phyloP scores from a whole-genome alignment of 495 filamentous ascomycete genomes.

The Penicillium alfredii region DNA sequence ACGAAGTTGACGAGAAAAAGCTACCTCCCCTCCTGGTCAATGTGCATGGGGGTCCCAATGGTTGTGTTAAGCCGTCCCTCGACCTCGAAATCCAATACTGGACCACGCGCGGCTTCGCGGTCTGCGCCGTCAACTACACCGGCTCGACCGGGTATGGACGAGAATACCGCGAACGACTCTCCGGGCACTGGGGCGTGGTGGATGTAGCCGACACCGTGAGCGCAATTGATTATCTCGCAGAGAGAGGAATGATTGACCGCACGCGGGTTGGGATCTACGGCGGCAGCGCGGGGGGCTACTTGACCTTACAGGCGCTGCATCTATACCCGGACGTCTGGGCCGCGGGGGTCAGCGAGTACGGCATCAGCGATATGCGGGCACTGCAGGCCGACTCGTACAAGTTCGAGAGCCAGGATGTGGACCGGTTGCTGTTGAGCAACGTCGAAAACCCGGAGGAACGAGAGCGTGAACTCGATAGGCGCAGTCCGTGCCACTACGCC shows the following conservation, averaged over 20 bases:
- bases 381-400: constrained; percentile 44
- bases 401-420: constrained; percentile 45
- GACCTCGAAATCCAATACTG: constrained; percentile 41
- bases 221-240: constrained; percentile 34
- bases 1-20: constrained; percentile 13
- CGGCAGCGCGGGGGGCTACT: constrained; percentile 45
- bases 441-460: constrained; percentile 26
- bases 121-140: constrained; percentile 43
- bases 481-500: constrained; percentile 41
- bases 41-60: constrained; percentile 46
- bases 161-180: constrained; percentile 39
- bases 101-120: constrained; percentile 47
- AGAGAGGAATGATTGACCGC: constrained; percentile 26
- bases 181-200: constrained; percentile 37
- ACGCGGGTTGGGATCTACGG: constrained; percentile 41
- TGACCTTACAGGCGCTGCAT: constrained; percentile 35
- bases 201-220: constrained; percentile 42
- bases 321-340: constrained; percentile 32
- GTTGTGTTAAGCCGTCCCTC: constrained; percentile 24
- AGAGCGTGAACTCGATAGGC: constrained; percentile 28
- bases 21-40: constrained; percentile 41
- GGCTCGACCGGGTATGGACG: constrained; percentile 45
- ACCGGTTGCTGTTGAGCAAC: constrained; percentile 30
- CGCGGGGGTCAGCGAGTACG: constrained; percentile 38
- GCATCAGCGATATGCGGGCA: constrained; percentile 39